These are phyloP conservation scores for Ogataea saltuana DNA, from an alignment of 805 yeast genomes.

Conservation along the genomic window DNA sequence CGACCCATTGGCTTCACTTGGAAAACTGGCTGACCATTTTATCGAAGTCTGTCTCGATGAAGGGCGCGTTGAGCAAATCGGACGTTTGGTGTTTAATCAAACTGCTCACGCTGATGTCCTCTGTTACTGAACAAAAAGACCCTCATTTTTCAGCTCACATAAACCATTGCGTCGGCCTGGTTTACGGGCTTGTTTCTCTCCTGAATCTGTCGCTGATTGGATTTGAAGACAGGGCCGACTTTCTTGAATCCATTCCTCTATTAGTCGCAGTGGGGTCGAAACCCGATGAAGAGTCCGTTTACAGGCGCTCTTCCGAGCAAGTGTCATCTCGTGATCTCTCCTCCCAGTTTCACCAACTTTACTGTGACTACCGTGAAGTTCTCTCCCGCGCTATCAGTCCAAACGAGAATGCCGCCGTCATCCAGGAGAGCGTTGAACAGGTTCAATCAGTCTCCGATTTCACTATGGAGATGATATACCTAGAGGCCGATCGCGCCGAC, in stretches of 20 bases:
- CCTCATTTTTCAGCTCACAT: not conserved
- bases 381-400: constrained; percentile 3
- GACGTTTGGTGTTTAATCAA: constrained; percentile 24
- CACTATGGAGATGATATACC: constrained; percentile 6
- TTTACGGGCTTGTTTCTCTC: constrained; percentile 8
- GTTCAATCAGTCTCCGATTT: not conserved
- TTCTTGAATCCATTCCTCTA: constrained; percentile 15
- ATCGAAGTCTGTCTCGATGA: constrained; percentile 5
- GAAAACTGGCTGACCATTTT: constrained; percentile 28
- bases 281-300: not conserved
- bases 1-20: constrained; percentile 30
- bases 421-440: not conserved
- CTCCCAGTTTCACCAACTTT: constrained; percentile 11
- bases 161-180: not conserved
- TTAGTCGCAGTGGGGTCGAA: constrained; percentile 10
- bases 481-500: not conserved
- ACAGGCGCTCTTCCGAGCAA: constrained; percentile 1
- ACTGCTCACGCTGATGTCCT: constrained; percentile 17
- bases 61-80: constrained; percentile 12
- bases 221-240: constrained; percentile 20
- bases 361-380: constrained; percentile 12
- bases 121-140: constrained; percentile 2
- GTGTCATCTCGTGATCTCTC: constrained; percentile 10
- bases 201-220: constrained; percentile 21
- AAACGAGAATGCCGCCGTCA: not conserved